Evolutionary conservation across 177 flowering plant species (phyloP).

Genomic region (Vitis hybrid): DNA sequence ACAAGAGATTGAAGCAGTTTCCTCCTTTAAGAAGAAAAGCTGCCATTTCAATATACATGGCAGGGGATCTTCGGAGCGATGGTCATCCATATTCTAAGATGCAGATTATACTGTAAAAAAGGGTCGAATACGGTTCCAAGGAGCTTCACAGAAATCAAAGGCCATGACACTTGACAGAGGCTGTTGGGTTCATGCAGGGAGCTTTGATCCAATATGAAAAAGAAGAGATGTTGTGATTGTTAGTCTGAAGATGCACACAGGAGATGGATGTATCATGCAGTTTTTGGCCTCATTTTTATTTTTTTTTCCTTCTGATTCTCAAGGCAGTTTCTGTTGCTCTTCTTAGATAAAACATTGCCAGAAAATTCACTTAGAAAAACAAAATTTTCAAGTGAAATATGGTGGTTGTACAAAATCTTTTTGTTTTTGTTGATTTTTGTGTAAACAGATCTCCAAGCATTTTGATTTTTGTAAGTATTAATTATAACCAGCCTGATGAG

Average conservation of each 20-base stretch:
- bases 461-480: too few species aligned
- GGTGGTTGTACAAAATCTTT: not conserved
- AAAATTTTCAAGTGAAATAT: not conserved
- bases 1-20: slow-evolving; percentile 30
- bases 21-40: not conserved
- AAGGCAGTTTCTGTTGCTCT: not conserved
- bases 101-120: too few species aligned
- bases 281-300: not conserved
- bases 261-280: not conserved
- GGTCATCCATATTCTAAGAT: not conserved
- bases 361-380: not conserved
- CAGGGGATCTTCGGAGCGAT: not conserved
- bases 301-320: not conserved
- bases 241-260: not conserved
- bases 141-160: too few species aligned
- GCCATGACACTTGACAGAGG: too few species aligned
- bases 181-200: too few species aligned
- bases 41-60: not conserved
- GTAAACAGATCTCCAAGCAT: too few species aligned
- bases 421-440: too few species aligned
- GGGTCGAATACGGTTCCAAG: too few species aligned
- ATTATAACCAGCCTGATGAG: too few species aligned
- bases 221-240: not conserved
- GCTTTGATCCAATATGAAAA: too few species aligned
- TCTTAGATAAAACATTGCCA: not conserved